A percentile compares a stretch with the other conserved stretches of the same genome.
These are phyloP conservation scores for Aspergillus bridgeri DNA, from an alignment of 495 filamentous ascomycete genomes.

Conservation along the genomic window DNA sequence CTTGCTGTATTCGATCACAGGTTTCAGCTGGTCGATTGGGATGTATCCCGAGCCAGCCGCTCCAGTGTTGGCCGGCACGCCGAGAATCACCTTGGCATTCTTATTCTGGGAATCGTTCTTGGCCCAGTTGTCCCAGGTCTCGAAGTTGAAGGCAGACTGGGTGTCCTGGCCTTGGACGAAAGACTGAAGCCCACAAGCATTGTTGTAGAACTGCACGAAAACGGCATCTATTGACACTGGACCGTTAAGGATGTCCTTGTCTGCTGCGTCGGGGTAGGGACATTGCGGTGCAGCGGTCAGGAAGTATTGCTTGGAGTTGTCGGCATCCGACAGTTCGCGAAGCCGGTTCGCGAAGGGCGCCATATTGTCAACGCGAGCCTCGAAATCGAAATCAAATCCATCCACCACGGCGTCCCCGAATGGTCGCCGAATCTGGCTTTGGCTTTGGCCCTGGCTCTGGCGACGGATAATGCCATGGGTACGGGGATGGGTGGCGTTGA, in stretches of 20 bases:
- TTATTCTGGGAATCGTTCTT: conserved; percentile 56
- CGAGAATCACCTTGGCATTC: conserved; percentile 62
- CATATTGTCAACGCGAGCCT: conserved; percentile 48
- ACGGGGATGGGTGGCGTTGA: background rate
- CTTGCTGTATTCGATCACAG: conserved; percentile 50
- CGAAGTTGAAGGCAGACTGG: conserved; percentile 64
- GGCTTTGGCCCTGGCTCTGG: conserved; percentile 13
- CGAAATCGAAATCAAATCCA: conserved; percentile 71
- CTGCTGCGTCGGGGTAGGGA: conserved; percentile 58
- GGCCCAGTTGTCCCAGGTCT: conserved; percentile 70
- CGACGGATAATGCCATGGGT: background rate
- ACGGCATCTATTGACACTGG: conserved; percentile 59
- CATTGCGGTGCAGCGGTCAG: conserved; percentile 68
- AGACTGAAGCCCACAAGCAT: conserved; percentile 59
- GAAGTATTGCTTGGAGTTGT: conserved; percentile 50
- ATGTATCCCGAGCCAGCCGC: conserved; percentile 61
- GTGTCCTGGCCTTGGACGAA: conserved; percentile 43
- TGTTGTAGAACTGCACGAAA: conserved; percentile 75
- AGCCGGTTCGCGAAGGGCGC: conserved; percentile 54
- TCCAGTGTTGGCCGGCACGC: conserved; percentile 57
- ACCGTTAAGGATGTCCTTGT: conserved; percentile 53
- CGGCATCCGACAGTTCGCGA: conserved; percentile 50
- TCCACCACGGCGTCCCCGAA: conserved; percentile 64
- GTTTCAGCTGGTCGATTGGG: conserved; percentile 36
- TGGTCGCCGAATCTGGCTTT: conserved; percentile 46